Evolutionary conservation across 768 basidiomycete genomes (phyloP).

Genomic region (Podaxis sp.): DNA sequence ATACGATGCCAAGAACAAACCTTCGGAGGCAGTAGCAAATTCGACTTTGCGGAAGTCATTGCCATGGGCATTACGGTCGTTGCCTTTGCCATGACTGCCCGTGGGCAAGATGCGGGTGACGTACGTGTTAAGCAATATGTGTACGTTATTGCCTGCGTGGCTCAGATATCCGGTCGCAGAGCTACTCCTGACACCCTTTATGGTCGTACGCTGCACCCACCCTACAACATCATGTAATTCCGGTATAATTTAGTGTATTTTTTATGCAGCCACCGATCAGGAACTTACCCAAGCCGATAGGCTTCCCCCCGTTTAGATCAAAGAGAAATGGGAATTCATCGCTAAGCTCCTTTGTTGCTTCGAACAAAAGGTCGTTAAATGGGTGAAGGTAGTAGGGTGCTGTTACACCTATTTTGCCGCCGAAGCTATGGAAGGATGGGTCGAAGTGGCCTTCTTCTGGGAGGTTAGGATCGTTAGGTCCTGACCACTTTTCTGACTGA

Average conservation of each 20-base stretch:
- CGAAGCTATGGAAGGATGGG: conserved; percentile 8
- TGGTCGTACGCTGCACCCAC: background rate
- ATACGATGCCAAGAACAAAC: too few relatives aligned
- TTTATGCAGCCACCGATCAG: background rate
- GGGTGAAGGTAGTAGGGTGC: conserved; percentile 18
- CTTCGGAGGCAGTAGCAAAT: conserved; percentile 12
- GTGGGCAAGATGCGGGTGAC: conserved; percentile 14
- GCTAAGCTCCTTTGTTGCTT: conserved; percentile 17
- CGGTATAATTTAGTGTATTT: background rate
- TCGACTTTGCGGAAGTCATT: conserved; percentile 27
- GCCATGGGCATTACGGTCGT: background rate
- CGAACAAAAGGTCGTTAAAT: conserved; percentile 22
- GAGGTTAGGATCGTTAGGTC: background rate
- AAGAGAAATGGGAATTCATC: conserved; percentile 10
- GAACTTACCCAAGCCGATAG: conserved; percentile 10
- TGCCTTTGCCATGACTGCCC: background rate
- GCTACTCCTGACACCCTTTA: conserved; percentile 19
- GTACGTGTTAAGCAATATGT: conserved; percentile 17
- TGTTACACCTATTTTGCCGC: conserved; percentile 8
- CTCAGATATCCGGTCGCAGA: conserved; percentile 28
- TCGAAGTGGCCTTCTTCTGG: conserved; percentile 14
- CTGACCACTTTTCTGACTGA: too few relatives aligned
- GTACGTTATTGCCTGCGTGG: conserved; percentile 10
- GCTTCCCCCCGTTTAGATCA: conserved; percentile 11
- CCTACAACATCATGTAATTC: background rate